A percentile compares a stretch with the other conserved stretches of the same genome.
phyloP scores from a whole-genome alignment of 148 eudicot species.

The Cornus suecica region DNA sequence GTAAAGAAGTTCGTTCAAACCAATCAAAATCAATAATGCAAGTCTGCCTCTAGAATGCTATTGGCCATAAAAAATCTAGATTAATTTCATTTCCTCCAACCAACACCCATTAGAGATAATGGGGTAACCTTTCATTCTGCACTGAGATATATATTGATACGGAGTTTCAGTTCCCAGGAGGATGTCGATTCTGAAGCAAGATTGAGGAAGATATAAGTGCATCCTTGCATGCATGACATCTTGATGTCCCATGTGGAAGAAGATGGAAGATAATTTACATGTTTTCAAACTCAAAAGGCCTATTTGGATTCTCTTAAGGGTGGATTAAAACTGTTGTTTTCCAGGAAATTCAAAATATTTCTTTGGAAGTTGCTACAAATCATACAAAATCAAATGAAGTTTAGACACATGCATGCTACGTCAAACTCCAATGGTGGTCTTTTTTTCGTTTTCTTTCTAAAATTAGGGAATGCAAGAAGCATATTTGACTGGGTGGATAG shows the following conservation, averaged over 20 bases:
- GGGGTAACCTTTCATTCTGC: neutral
- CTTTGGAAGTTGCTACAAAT: neutral
- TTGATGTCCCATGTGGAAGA: neutral
- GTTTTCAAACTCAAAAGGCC: neutral
- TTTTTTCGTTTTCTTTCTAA: neutral
- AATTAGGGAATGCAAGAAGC: neutral
- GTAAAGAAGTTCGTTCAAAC: too few species aligned
- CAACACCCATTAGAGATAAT: neutral
- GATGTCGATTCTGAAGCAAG: neutral
- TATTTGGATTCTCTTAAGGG: neutral
- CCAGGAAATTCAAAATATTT: neutral
- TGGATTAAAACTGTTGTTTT: neutral
- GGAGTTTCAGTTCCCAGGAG: neutral
- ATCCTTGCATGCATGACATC: neutral
- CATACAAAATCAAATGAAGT: neutral
- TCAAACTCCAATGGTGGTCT: too few species aligned
- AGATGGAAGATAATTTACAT: neutral
- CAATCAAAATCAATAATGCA: neutral
- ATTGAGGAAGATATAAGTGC: neutral
- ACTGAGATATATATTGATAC: too few species aligned
- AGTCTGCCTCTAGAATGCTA: neutral
- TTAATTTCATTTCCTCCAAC: neutral
- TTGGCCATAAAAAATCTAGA: neutral
- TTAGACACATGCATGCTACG: neutral
- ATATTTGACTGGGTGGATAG: too few species aligned